Evolutionary conservation across 768 basidiomycete genomes (phyloP).

Genomic region (Paxillus involutus): DNA sequence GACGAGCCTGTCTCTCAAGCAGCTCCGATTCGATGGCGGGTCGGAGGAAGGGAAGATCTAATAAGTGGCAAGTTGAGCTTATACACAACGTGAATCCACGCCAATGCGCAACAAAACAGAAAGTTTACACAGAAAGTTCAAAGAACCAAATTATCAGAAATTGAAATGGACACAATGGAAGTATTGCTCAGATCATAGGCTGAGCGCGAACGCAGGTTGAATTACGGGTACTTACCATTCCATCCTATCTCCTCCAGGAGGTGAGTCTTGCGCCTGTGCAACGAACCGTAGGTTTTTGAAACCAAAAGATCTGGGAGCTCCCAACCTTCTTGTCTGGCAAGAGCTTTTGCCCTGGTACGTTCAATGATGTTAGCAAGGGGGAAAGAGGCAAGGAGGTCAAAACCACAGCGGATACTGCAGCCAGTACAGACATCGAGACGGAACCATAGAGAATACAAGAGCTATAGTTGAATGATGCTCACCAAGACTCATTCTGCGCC

Average conservation of each 20-base stretch:
- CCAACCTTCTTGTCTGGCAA: slow-evolving; percentile 45
- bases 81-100: too few species aligned
- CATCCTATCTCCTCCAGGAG: slow-evolving; percentile 38
- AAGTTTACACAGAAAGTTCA: neutral
- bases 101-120: too few species aligned
- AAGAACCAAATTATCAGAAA: neutral
- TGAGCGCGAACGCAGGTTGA: neutral
- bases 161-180: too few species aligned
- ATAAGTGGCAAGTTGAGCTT: too few species aligned
- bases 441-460: neutral
- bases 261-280: slow-evolving; percentile 37
- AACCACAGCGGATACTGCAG: too few species aligned
- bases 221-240: slow-evolving; percentile 32
- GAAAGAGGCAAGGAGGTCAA: too few species aligned
- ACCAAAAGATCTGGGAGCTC: slow-evolving; percentile 39
- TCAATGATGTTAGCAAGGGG: too few species aligned
- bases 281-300: slow-evolving; percentile 37
- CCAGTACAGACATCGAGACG: slow-evolving; percentile 9
- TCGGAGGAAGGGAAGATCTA: slow-evolving; percentile 22
- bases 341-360: slow-evolving; percentile 31
- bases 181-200: neutral
- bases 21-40: slow-evolving; percentile 30
- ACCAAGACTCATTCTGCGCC: slow-evolving; percentile 17
- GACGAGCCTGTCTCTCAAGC: slow-evolving; percentile 21
- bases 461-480: neutral